Percentiles rank a stretch among this genome's conserved stretches.
These are phyloP conservation scores for Keithomyces neogunnii DNA, from an alignment of 2,329 filamentous ascomycete species.

Conservation along the genomic window DNA sequence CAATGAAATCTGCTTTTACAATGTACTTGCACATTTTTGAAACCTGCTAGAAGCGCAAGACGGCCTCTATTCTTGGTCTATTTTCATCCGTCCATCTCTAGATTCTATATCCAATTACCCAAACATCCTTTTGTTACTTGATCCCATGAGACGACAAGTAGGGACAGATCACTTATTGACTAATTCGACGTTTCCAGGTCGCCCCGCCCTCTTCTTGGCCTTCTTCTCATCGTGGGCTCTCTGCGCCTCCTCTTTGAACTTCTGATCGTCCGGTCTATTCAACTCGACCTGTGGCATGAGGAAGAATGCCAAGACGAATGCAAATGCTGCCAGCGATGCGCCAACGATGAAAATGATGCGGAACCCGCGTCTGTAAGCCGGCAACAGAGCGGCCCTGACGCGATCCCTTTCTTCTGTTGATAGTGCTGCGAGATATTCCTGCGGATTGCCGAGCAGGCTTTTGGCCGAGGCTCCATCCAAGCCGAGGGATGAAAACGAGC, in stretches of 20 bases:
- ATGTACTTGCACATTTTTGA: not conserved
- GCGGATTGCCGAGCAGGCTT: constrained; percentile 24
- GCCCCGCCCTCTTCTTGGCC: constrained; percentile 5
- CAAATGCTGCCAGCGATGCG: constrained; percentile 24
- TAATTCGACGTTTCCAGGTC: not conserved
- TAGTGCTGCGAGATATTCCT: constrained; percentile 21
- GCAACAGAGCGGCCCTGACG: constrained; percentile 23
- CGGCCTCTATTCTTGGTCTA: not conserved
- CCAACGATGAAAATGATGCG: constrained; percentile 30
- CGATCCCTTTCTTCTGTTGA: constrained; percentile 18
- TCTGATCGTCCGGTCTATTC: constrained; percentile 25
- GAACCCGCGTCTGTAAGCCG: constrained; percentile 28
- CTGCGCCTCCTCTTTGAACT: constrained; percentile 26
- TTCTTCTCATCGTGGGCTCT: constrained; percentile 12
- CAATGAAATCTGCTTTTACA: not conserved
- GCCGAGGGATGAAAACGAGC: constrained; percentile 17
- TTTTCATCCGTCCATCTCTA: not conserved
- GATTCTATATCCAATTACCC: too few species aligned
- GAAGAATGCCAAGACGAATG: constrained; percentile 28
- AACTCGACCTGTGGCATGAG: constrained; percentile 32
- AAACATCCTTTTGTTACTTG: too few species aligned
- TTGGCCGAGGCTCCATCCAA: constrained; percentile 14
- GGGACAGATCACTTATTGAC: too few species aligned
- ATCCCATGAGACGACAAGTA: too few species aligned
- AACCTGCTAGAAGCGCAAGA: not conserved